Evolutionary conservation across 2,329 filamentous ascomycete genomes (phyloP).

Genomic region (Volutella citrinella): DNA sequence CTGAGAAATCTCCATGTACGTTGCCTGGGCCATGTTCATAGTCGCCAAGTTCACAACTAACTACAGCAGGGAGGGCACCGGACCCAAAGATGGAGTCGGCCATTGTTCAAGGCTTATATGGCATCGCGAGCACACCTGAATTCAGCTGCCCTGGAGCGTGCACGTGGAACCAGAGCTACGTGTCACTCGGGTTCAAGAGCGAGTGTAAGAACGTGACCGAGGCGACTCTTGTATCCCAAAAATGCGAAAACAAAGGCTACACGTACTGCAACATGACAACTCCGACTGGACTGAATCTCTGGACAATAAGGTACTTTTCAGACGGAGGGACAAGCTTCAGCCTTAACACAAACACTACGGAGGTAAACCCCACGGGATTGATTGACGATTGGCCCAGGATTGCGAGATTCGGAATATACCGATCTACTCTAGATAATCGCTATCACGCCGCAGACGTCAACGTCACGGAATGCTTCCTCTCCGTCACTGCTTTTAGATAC

Average conservation of each 20-base stretch:
- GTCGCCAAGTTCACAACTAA: not conserved
- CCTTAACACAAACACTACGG: slow-evolving; percentile 2
- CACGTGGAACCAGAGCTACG: slow-evolving; percentile 2
- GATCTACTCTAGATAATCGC: slow-evolving; percentile 7
- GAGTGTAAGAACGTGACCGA: slow-evolving; percentile 7
- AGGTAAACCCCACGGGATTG: not conserved
- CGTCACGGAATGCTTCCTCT: slow-evolving; percentile 8
- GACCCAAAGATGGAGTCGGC: slow-evolving; percentile 8
- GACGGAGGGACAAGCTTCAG: slow-evolving; percentile 2
- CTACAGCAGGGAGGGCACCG: not conserved
- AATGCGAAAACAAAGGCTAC: not conserved
- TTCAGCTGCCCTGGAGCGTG: slow-evolving; percentile 11
- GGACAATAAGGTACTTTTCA: not conserved
- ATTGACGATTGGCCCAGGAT: not conserved
- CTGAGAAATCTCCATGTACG: too few relatives aligned
- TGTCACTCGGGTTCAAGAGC: slow-evolving; percentile 9
- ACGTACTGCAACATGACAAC: slow-evolving; percentile 9
- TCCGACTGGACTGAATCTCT: slow-evolving; percentile 3
- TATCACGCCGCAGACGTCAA: slow-evolving; percentile 3
- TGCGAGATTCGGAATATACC: slow-evolving; percentile 6
- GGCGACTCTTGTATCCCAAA: not conserved
- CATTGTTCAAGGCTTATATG: slow-evolving; percentile 9
- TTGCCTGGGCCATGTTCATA: too few relatives aligned
- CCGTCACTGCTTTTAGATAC: slow-evolving; percentile 4
- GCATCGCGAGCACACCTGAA: not conserved